Evolutionary conservation across 805 yeast genomes (phyloP), one percentile per base, ranked within the genome.

Genomic region (Starmera pachycereana): DNA sequence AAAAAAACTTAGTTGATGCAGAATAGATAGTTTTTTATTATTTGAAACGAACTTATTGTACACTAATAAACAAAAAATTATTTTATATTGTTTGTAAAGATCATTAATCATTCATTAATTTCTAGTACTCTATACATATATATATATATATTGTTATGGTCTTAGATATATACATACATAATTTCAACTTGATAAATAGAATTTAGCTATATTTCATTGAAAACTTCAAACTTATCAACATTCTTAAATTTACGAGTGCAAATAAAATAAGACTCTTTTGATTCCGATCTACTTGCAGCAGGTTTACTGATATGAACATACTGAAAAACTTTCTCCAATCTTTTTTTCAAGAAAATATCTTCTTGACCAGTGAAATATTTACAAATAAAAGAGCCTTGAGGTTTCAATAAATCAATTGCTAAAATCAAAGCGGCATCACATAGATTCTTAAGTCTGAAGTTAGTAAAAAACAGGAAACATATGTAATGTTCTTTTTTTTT

Each of bases 381-480:
- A 66, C 95, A 82, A 12, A 87, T 81, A 52, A 86, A 74, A 10
- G 65, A 52, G 1, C 98, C 98, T 25, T 74, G 74, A 5, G 78
- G 74, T 44, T 68, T 76, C 25, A 92, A 61, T n/a, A 84, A 60
- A 44, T 78, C 81, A 39, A 81, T 68, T 1, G 94, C 81, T 37
- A 89, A 69, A 7, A 85, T 68, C 38, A 92, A 58, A 0, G 95
- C 96, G 0, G 96, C 96, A 51, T 86, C 92, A 58, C 97, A 90
- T 27, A 90, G 64, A 54, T 89, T 89, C 85, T 64, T 40, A 9
- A 10, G 19, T 13, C 12, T 31, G 18, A 22, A 22, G n/a, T 22
- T 5, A 3, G 37, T 5, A 10, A 8, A 8, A 6, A 12, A n/a
- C 13, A n/a, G 9, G 32, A 28, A 9, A 33, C 9, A n/a, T 16